Evolutionary conservation across 2,329 filamentous ascomycete species (phyloP).

Genomic region (Talaromyces sp.): DNA sequence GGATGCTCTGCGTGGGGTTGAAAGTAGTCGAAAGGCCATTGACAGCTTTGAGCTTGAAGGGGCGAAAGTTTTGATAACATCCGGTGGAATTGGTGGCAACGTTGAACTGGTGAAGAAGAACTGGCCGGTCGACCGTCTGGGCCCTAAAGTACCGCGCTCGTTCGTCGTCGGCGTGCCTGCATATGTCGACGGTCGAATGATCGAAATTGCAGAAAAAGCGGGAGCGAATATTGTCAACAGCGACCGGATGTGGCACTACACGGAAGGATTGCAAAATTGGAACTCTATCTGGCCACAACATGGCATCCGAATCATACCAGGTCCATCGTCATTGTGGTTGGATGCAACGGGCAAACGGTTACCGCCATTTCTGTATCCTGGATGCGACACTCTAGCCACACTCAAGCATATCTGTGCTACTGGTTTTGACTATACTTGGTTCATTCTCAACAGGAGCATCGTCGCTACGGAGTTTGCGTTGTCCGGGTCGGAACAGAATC

Average conservation of each 20-base stretch:
- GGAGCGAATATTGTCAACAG: conserved; percentile 59
- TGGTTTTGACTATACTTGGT: conserved; percentile 63
- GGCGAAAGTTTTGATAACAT: conserved; percentile 53
- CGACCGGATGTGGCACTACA: conserved; percentile 66
- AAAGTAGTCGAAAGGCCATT: conserved; percentile 46
- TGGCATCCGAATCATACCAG: conserved; percentile 60
- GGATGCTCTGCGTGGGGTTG: conserved; percentile 50
- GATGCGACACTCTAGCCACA: conserved; percentile 57
- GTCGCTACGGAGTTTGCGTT: conserved; percentile 61
- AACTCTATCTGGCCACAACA: conserved; percentile 60
- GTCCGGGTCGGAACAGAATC: conserved; percentile 63
- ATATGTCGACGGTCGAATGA: conserved; percentile 64
- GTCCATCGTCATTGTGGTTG: conserved; percentile 61
- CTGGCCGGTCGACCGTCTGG: conserved; percentile 58
- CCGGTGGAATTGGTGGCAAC: conserved; percentile 61
- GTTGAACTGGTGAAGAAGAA: conserved; percentile 57
- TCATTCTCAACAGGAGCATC: conserved; percentile 57
- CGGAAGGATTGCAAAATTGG: conserved; percentile 61
- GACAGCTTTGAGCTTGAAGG: conserved; percentile 55
- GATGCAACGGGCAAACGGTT: conserved; percentile 59
- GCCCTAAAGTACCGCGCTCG: conserved; percentile 53
- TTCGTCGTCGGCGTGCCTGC: conserved; percentile 62
- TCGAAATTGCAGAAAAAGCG: conserved; percentile 52
- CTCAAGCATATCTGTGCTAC: conserved; percentile 59
- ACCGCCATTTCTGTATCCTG: conserved; percentile 56